A percentile compares a stretch with the other conserved stretches of the same genome.
Evolutionary conservation across 345 rosid species (phyloP).

Genomic region (Draba incana): DNA sequence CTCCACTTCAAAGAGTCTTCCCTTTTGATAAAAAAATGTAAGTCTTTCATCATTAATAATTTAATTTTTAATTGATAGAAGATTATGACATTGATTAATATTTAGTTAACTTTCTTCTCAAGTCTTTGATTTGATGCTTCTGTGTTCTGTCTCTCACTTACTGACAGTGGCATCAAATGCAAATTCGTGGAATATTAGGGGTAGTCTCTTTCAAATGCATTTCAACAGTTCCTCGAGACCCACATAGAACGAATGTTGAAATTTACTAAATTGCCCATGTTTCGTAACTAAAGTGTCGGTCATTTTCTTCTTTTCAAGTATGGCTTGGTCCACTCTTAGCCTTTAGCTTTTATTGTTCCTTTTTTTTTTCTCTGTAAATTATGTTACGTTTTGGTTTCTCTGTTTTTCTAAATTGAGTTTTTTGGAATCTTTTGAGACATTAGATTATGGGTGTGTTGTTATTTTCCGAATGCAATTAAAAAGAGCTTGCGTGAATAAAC

Average conservation of each 20-base stretch:
- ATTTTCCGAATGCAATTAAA: conserved; percentile 6
- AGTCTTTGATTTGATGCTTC: conserved; percentile 40
- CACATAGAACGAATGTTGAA: conserved; percentile 5
- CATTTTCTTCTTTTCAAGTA: conserved; percentile 29
- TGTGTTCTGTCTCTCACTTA: conserved; percentile 43
- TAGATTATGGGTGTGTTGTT: conserved; percentile 27
- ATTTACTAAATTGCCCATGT: conserved; percentile 29
- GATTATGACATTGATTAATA: conserved; percentile 12
- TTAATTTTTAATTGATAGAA: neutral
- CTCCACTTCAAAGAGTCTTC: conserved; percentile 94
- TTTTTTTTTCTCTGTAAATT: neutral
- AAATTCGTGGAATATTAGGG: conserved; percentile 15
- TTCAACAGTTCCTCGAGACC: conserved; percentile 28
- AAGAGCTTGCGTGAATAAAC: conserved; percentile 23
- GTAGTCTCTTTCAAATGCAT: conserved; percentile 30
- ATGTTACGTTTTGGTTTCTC: neutral
- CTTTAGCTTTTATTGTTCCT: conserved; percentile 27
- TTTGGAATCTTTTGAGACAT: conserved; percentile 33
- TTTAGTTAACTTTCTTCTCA: conserved; percentile 31
- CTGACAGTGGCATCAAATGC: conserved; percentile 40
- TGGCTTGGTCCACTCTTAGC: conserved; percentile 42
- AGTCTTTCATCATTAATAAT: conserved; percentile 30
- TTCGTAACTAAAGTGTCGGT: conserved; percentile 32
- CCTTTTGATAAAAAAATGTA: conserved; percentile 61
- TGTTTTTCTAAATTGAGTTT: neutral